Conservation (phyloP, 306 rosid genomes). For the Argentina anserina region DNA sequence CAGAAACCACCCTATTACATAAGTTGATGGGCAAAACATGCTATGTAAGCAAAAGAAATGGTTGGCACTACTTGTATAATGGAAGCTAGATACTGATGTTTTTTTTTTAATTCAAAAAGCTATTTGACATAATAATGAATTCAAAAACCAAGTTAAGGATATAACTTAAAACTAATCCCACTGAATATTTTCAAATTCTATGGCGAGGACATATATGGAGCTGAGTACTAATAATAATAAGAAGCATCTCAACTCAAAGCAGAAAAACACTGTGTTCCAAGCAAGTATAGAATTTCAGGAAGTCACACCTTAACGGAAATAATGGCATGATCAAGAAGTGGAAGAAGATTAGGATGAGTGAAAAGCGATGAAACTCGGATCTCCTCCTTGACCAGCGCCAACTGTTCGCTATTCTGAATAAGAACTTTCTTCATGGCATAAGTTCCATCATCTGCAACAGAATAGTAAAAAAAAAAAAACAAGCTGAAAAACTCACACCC, state of each 20-base stretch:
- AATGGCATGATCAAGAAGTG: conserved; percentile 97
- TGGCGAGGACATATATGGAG: background rate
- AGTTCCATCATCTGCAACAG: conserved; percentile 74
- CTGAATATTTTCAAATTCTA: no score
- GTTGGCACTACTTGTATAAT: background rate
- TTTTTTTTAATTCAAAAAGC: background rate
- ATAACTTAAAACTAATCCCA: no score
- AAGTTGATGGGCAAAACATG: background rate
- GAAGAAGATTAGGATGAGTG: conserved; percentile 88
- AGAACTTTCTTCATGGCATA: conserved; percentile 96
- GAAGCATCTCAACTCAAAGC: background rate
- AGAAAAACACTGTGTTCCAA: background rate
- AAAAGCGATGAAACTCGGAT: conserved; percentile 91
- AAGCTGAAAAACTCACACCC: background rate
- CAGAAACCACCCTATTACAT: background rate
- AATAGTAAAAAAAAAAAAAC: background rate
- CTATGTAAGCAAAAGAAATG: background rate
- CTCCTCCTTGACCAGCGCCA: conserved; percentile 94
- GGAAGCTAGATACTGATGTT: background rate
- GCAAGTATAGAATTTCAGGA: background rate
- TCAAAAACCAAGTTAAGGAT: no score
- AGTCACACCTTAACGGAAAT: conserved; percentile 77
- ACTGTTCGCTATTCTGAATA: conserved; percentile 85
- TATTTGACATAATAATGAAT: background rate
- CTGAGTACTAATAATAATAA: background rate